These are phyloP conservation scores for Chromera velia DNA, from an alignment of 73 alveolate species.

Conservation along the genomic window DNA sequence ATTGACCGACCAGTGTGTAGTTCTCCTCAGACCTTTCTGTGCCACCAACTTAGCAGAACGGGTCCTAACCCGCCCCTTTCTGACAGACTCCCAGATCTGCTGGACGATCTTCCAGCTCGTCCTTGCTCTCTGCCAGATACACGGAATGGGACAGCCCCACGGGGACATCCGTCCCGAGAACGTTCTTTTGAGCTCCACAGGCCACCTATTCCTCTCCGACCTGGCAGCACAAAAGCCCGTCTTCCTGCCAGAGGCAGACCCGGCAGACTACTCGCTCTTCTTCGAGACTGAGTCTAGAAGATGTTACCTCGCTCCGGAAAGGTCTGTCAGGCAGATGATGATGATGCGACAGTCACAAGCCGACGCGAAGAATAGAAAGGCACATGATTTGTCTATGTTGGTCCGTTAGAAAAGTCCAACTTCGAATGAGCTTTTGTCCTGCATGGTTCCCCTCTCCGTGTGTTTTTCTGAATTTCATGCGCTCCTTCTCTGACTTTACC, in stretches of 20 bases:
- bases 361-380: no score
- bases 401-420: background rate
- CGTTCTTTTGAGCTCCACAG: background rate
- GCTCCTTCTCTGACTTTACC: no score
- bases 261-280: background rate
- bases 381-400: background rate
- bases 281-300: background rate
- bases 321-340: background rate
- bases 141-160: background rate
- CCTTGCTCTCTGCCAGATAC: background rate
- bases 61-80: background rate
- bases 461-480: no score
- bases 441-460: background rate
- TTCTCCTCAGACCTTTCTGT: background rate
- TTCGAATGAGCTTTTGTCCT: background rate
- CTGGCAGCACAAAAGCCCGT: background rate
- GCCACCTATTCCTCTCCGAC: background rate
- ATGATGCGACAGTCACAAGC: background rate
- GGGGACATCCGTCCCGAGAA: background rate
- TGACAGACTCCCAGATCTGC: background rate
- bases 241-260: background rate
- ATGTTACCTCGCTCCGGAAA: background rate
- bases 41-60: background rate
- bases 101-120: background rate
- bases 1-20: background rate